Conservation (phyloP, 192 early-diverging fungal genomes). For the Gonapodya sp. region DNA sequence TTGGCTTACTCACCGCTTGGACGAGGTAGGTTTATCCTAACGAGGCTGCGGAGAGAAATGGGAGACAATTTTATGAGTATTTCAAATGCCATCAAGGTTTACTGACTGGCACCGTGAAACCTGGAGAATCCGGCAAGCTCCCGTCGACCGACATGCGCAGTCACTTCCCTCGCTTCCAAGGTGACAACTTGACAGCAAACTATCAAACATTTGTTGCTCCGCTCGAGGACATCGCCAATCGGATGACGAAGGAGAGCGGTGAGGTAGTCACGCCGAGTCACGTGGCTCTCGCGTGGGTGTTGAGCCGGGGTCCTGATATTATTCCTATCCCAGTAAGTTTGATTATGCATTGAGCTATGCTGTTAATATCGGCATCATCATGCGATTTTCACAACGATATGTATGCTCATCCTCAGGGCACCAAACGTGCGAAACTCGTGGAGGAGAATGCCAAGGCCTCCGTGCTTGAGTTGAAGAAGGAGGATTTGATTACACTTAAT, state of each 20-base stretch:
- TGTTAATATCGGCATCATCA: no score
- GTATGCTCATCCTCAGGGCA: background rate
- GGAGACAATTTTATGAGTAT: background rate
- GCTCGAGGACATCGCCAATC: background rate
- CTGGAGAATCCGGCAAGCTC: background rate
- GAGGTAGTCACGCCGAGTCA: background rate
- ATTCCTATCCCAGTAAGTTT: background rate
- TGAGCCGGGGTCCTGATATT: background rate
- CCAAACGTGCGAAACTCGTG: background rate
- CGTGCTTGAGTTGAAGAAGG: background rate
- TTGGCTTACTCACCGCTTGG: constrained; percentile 5
- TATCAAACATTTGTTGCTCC: background rate
- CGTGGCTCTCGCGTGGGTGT: background rate
- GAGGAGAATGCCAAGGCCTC: background rate
- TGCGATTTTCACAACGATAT: background rate
- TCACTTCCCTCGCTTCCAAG: background rate
- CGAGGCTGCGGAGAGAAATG: background rate
- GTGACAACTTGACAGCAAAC: background rate
- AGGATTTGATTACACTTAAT: background rate
- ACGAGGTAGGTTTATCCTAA: background rate
- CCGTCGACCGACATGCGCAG: background rate
- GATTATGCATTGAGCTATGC: background rate
- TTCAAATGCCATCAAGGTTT: background rate
- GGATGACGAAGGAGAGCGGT: background rate
- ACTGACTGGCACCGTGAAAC: background rate